Evolutionary conservation across 1,139 yeast species (phyloP), one percentile per base, ranked within the genome.

Genomic region (Geotrichum aggregatum): DNA sequence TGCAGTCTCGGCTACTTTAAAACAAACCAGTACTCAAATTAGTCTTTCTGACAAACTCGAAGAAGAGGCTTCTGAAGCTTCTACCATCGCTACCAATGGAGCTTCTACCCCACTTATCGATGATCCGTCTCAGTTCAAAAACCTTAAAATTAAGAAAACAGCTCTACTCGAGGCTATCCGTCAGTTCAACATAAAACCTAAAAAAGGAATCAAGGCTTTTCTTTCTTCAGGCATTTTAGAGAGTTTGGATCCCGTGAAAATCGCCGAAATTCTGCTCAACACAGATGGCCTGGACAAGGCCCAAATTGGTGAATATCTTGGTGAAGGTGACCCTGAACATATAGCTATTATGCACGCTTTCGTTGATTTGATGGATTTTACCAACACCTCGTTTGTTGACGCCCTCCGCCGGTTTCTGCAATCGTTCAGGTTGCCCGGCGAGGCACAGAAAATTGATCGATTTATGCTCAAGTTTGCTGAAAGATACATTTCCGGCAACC

Each of bases 391-490:
- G 0, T 89, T 92, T 64, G 94, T 91, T 7, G 95, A 84, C 60
- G 95, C 98, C 0, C 74, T 94, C 73, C 79, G 98, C 61, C 74
- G 73, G 13, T 88, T 88, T 63, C 76, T 94, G 56, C 98, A 94
- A 66, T 77, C 83, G 44, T 94, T 94, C 71, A 77, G 98, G 66
- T 76, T 94, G 56, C 98, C 99, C 0, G 99, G 99, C 47, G 99
- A 94, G 71, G 91, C 97, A 1, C 99, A 94, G 70, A 92, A 92
- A 65, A 91, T 94, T 67, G 98, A 94, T 74, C 78, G 99, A 63
- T 88, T 83, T 65, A 87, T 94, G 96, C 79, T 92, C 64, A 92
- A 94, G 65, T 94, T 94, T 73, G 98, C 98, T 2, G 96, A 89
- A 67, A 76, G 95, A 60, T 94, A 84, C 64, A 83, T 84, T 36